Evolutionary conservation across 2,329 filamentous ascomycete species (phyloP), one percentile per base, ranked within the genome.

Genomic region (Macrophomina pseudophaseolina): DNA sequence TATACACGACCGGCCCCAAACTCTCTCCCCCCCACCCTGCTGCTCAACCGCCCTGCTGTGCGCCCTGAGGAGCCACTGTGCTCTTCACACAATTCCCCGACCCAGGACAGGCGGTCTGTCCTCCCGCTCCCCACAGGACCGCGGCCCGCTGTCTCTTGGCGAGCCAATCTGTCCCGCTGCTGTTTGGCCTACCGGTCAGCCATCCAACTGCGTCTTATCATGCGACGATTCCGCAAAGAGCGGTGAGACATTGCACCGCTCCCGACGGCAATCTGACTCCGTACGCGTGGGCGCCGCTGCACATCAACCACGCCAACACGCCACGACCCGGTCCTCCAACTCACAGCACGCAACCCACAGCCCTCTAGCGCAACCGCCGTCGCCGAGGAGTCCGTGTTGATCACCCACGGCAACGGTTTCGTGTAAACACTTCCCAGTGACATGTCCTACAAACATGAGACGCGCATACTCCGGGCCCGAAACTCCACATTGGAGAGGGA

Each of bases 61-160:
- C 56, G 23, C 56, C 40, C 38, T 9, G 11, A 7, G 14, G 8
- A 40, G 38, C 38, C 42, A 14, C 14, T 11, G 18, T 30, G 42
- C 58, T 62, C 58, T 62, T 62, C 58, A 62, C 44, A 49, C 40
- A 62, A 62, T 28, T 62, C 32, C 49, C 58, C 58, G 58, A 28
- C 6, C 23, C 7, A 16, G 42, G 40, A 62, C 58, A 62, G 16
- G 58, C 58, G 58, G 58, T 62, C 58, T 62, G 58, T n/a, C 56
- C 42, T 18, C 23, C 54, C 40, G 23, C 38, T 12, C 18, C 42
- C 56, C 56, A 59, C 56, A 40, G 38, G 8, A 18, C 42, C 56
- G 28, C 56, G 40, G 56, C 56, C 56, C 56, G 56, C 49, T 40
- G 58, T 7, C 5, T 8, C 58, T 62, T 62, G 58, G 58, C 58